Base-by-base conservation (phyloP, 164 flowering plant genomes). In the Berberis thunbergii region DNA sequence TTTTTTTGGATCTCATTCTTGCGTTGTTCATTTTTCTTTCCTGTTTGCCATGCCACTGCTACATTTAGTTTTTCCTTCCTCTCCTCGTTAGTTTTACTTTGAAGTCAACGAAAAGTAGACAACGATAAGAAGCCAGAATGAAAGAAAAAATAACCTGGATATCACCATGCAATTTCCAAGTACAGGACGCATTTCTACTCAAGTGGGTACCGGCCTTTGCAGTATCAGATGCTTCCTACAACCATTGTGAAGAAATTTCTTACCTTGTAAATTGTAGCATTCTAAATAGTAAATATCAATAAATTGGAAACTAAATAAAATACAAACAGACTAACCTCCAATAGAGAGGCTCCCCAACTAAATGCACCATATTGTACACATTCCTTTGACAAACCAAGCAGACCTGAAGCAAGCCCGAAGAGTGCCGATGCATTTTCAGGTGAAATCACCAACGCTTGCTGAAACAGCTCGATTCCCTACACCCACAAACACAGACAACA, bases 321-420 rank as follows among this genome's bases (percentile, higher is more conserved):
- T 26, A 26, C 26, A 26, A 26, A 26, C 26, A 53, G 42, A 59
- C 76, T 50, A 63, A 93, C 97, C 89, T 87, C 85, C 68, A 94
- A 76, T 10, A 91, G 70, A 69, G 91, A 80, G 60, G 96, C 84
- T 59, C 83, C n/a, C 97, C 99, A 94, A 64, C 71, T 67, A 77
- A 78, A 86, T 58, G 96, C 91, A 62, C 99, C 99, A 68, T 72
- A 68, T 66, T 68, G 76, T 52, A 76, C 75, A 59, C 89, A 86
- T 75, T 91, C 91, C 74, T 82, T 87, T 43, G 96, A 82, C 67
- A 82, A 74, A 60, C 90, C 83, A 75, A 89, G 85, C 59, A 94
- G 78, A 45, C 79, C 97, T 62, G 86, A 86, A 68, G 90, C 95
- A 81, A 89, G 96, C 60, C 96, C 99, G 79, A 83, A 83, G n/a